A percentile compares a stretch with the other conserved stretches of the same genome.
Evolutionary conservation across 2,329 filamentous ascomycete species (phyloP).

Genomic region (Hortaea werneckii): DNA sequence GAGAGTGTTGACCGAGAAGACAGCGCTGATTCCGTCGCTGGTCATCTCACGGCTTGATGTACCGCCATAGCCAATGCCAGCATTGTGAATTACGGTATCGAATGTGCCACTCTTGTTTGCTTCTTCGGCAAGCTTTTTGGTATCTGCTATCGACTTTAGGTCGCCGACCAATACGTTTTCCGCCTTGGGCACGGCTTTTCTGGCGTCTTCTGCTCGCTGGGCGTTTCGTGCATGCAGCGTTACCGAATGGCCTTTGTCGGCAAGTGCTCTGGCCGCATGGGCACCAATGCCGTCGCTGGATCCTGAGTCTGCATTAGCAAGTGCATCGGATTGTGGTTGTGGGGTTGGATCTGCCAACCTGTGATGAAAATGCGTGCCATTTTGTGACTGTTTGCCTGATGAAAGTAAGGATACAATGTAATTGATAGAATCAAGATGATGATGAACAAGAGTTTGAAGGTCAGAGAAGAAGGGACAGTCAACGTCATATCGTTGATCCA

Average conservation of each 20-base stretch:
- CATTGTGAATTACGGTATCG: slow-evolving; percentile 51
- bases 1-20: slow-evolving; percentile 48
- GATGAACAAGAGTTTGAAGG: background rate
- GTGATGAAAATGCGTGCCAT: slow-evolving; percentile 46
- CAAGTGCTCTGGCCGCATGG: slow-evolving; percentile 40
- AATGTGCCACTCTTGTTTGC: slow-evolving; percentile 42
- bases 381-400: background rate
- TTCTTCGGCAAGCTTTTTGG: slow-evolving; percentile 41
- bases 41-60: slow-evolving; percentile 30
- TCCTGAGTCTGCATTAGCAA: slow-evolving; percentile 12
- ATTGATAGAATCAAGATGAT: background rate
- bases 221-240: slow-evolving; percentile 47
- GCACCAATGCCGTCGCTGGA: slow-evolving; percentile 49
- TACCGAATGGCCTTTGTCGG: slow-evolving; percentile 45
- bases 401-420: background rate
- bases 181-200: slow-evolving; percentile 39
- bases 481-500: background rate
- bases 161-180: slow-evolving; percentile 44
- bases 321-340: too few relatives aligned
- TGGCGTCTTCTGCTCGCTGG: slow-evolving; percentile 42
- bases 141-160: slow-evolving; percentile 41
- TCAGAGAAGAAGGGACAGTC: background rate
- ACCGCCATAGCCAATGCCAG: slow-evolving; percentile 32
- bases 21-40: slow-evolving; percentile 36
- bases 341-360: slow-evolving; percentile 12